Evolutionary conservation across 345 rosid genomes (phyloP), one percentile per base, ranked within the genome.

Genomic region (Bruguiera sexangula): DNA sequence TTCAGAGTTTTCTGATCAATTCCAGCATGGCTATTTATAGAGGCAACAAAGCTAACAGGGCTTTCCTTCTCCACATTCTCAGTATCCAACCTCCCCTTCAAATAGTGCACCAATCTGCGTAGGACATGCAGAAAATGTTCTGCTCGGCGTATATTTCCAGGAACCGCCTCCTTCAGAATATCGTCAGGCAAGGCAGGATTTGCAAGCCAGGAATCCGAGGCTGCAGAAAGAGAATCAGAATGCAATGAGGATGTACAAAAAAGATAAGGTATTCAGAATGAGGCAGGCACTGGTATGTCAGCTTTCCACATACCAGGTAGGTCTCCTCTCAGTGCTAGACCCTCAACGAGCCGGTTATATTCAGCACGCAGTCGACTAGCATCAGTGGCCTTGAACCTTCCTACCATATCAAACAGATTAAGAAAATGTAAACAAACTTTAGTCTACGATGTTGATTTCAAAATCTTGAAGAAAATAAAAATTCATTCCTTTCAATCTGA

Each of bases 351-450:
- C 53, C 97, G 86, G 78, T 82, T 87, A 74, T 95, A 95, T 82
- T 95, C 99, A 77, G 96, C 88, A 73, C 88, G 96, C 78, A 95
- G 72, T 78, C 99, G 86, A 72, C 90, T 84, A 39, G 89, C 99
- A 85, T 95, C 99, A 37, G 96, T 85, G 84, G 94, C 89, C 91
- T 90, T 92, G 88, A 92, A 95, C 97, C 99, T 95, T 92, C 94
- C 98, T 92, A 94, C 88, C 97, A 88, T 70, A 74, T 77, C 80
- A 83, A 75, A 76, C 79, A 81, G 54, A 68, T 76, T 70, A 78
- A 78, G 77, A 69, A 34, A 34, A 75, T 58, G 60, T 72, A 63
- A 76, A 62, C 10, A 27, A 67, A 9, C 48, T 68, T 37, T 6
- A 37, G 15, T 34, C 26, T 2, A 43, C 2, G 9, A 13, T 43